A percentile compares a stretch with the other conserved stretches of the same genome.
phyloP scores from a whole-genome alignment of 345 rosid genomes.

The Nasturtium officinale region DNA sequence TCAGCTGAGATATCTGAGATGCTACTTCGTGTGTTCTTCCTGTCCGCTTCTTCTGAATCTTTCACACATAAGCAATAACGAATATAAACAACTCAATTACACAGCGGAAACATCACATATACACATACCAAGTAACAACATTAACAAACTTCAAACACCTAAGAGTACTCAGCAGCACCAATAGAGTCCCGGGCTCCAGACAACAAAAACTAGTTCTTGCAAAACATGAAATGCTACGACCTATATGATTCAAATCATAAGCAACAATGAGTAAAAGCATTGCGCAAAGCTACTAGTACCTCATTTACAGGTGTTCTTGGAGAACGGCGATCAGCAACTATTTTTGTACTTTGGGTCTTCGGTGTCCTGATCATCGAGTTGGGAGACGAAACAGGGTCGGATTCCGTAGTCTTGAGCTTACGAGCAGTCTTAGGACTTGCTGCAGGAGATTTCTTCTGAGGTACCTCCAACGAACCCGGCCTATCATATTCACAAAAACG shows the following conservation, averaged over 20 bases:
- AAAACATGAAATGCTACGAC: neutral
- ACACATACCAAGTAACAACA: neutral
- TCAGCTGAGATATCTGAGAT: slow-evolving; percentile 70
- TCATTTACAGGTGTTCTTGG: slow-evolving; percentile 66
- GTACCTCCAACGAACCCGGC: slow-evolving; percentile 59
- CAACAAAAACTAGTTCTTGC: neutral
- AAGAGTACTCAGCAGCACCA: neutral
- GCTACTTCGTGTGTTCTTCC: slow-evolving; percentile 61
- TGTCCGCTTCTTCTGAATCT: slow-evolving; percentile 63
- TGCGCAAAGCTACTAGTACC: slow-evolving; percentile 52
- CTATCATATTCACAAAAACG: slow-evolving; percentile 46
- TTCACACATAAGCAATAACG: slow-evolving; percentile 25
- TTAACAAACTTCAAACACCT: slow-evolving; percentile 2
- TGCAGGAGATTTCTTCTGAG: slow-evolving; percentile 71
- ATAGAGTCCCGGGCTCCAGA: neutral
- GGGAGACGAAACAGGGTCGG: slow-evolving; percentile 57
- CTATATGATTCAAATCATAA: neutral
- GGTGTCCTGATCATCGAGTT: slow-evolving; percentile 55
- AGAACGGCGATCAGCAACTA: slow-evolving; percentile 66
- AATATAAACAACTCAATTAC: slow-evolving; percentile 10
- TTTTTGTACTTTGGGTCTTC: slow-evolving; percentile 74
- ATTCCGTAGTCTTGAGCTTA: slow-evolving; percentile 62
- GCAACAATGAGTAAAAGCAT: neutral
- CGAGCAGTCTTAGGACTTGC: slow-evolving; percentile 66
- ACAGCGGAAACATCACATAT: neutral